A percentile compares a stretch with the other conserved stretches of the same genome.
Conservation (phyloP, 805 yeast genomes). For the Candida schatavii region DNA sequence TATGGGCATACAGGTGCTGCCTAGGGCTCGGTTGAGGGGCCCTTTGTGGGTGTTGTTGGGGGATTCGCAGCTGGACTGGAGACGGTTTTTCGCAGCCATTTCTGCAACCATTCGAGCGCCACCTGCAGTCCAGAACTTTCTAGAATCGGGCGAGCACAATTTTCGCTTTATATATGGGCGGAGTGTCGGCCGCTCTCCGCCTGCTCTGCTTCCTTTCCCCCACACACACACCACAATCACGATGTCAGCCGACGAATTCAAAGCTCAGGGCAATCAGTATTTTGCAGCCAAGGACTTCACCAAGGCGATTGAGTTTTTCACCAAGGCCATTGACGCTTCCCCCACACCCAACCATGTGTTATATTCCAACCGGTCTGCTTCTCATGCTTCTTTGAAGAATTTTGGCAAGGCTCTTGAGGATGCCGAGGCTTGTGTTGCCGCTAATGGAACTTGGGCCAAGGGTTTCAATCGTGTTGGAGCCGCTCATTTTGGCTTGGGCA, state of each 20-base stretch:
- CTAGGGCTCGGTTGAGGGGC: no score
- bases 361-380: slow-evolving; percentile 91
- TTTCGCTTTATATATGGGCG: no score
- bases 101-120: no score
- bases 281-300: slow-evolving; percentile 83
- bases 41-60: no score
- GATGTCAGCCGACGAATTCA: slow-evolving; percentile 70
- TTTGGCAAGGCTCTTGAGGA: slow-evolving; percentile 76
- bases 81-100: no score
- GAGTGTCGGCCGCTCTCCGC: no score
- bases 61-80: no score
- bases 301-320: slow-evolving; percentile 75
- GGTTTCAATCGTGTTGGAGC: slow-evolving; percentile 94
- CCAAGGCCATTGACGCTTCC: slow-evolving; percentile 84
- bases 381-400: slow-evolving; percentile 75
- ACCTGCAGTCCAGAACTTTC: no score
- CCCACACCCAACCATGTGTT: slow-evolving; percentile 86
- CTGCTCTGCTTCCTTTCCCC: no score
- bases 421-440: slow-evolving; percentile 77
- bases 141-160: no score
- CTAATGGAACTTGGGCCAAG: slow-evolving; percentile 90
- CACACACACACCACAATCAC: no score
- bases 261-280: slow-evolving; percentile 91
- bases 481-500: slow-evolving; percentile 84
- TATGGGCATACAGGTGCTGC: no score